These are phyloP conservation scores for Pythium guiyangense DNA, from an alignment of 352 stramenopile species.

Conservation along the genomic window DNA sequence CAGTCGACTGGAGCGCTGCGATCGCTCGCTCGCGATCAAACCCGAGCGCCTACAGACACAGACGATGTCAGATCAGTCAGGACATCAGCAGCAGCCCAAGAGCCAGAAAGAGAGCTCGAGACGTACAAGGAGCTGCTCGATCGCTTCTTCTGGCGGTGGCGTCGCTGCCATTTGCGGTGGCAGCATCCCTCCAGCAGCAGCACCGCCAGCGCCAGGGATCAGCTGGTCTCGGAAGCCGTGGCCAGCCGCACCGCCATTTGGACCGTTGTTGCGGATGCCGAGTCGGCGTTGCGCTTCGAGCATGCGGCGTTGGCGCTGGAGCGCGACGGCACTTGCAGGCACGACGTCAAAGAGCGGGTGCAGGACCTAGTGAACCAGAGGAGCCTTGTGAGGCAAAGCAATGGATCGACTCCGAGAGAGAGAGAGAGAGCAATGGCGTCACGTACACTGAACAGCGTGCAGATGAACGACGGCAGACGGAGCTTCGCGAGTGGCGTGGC, in stretches of 20 bases:
- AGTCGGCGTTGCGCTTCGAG: constrained; percentile 70
- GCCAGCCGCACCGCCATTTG: constrained; percentile 20
- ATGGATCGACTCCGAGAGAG: neutral
- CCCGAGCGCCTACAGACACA: constrained; percentile 37
- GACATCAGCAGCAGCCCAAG: neutral
- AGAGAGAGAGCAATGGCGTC: neutral
- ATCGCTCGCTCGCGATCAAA: constrained; percentile 71
- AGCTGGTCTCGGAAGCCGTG: constrained; percentile 83
- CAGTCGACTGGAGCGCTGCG: constrained; percentile 60
- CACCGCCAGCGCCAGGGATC: constrained; percentile 45
- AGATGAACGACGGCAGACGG: constrained; percentile 68
- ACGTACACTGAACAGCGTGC: constrained; percentile 51
- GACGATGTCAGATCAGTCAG: too few species aligned
- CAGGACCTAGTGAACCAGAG: constrained; percentile 30
- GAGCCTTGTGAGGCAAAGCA: neutral
- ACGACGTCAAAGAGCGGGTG: constrained; percentile 77
- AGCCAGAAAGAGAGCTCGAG: neutral
- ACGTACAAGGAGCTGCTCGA: constrained; percentile 75
- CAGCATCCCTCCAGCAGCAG: constrained; percentile 37
- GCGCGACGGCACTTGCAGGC: constrained; percentile 49
- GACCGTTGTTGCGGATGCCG: constrained; percentile 39
- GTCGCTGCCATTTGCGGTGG: constrained; percentile 53
- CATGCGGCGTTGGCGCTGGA: constrained; percentile 68
- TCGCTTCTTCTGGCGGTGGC: constrained; percentile 69
- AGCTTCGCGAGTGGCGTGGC: constrained; percentile 65